Evolutionary conservation across 208 protist genomes (phyloP).

Genomic region (Crithidia thermophila): DNA sequence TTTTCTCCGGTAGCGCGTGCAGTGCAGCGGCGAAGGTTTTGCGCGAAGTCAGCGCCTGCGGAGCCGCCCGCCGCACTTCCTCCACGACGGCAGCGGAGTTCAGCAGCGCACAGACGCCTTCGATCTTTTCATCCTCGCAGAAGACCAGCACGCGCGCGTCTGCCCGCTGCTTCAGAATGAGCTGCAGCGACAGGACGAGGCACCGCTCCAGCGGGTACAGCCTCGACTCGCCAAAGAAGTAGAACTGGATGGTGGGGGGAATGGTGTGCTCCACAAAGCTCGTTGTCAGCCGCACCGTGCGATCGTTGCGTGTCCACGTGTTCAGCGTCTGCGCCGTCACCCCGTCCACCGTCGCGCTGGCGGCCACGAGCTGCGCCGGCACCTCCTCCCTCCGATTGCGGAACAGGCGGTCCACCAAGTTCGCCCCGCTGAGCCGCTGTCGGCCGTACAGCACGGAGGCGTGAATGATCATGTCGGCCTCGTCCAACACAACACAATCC

Average conservation of each 20-base stretch:
- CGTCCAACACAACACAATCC: conserved; percentile 91
- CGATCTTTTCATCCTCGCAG: conserved; percentile 41
- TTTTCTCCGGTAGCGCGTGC: conserved; percentile 18
- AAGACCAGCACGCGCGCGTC: conserved; percentile 83
- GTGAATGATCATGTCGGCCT: conserved; percentile 81
- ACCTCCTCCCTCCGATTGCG: conserved; percentile 77
- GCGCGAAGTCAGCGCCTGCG: conserved; percentile 1
- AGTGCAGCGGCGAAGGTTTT: conserved; percentile 18
- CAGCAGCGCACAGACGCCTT: conserved; percentile 44
- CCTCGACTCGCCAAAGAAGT: conserved; percentile 63
- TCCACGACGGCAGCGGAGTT: conserved; percentile 18
- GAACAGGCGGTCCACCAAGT: conserved; percentile 84
- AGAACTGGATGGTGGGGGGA: conserved; percentile 78
- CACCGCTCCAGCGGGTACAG: conserved; percentile 44
- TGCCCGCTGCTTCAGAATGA: conserved; percentile 71
- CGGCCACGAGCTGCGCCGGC: conserved; percentile 85
- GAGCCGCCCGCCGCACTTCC: conserved; percentile 15
- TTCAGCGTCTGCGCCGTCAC: conserved; percentile 85
- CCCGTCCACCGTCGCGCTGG: conserved; percentile 86
- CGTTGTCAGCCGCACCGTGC: conserved; percentile 85
- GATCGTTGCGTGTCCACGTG: conserved; percentile 89
- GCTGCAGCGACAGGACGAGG: conserved; percentile 59
- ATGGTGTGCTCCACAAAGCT: conserved; percentile 90
- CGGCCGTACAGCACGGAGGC: conserved; percentile 22
- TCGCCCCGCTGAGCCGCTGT: conserved; percentile 59